A percentile compares a stretch with the other conserved stretches of the same genome.
Conservation (phyloP, 2,329 filamentous ascomycete genomes). For the Biscogniauxia sp. region DNA sequence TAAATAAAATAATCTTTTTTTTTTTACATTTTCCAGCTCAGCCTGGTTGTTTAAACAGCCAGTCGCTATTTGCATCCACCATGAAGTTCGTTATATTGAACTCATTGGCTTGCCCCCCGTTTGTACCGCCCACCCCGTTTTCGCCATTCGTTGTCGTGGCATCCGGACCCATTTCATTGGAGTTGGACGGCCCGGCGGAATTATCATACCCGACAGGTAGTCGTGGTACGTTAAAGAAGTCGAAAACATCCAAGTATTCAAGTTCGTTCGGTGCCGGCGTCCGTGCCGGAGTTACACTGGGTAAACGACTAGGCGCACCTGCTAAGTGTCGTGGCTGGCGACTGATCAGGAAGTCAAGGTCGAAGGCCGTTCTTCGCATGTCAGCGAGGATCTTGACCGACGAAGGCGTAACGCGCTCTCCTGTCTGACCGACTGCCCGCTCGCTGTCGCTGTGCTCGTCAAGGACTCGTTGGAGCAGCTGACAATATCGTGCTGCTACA, state of each 20-base stretch:
- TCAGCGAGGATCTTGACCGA: slow-evolving; percentile 85
- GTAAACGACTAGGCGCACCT: slow-evolving; percentile 41
- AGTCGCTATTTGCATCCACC: slow-evolving; percentile 71
- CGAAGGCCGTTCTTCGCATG: slow-evolving; percentile 87
- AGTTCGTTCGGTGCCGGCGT: slow-evolving; percentile 78
- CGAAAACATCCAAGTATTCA: slow-evolving; percentile 89
- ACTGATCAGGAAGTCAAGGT: slow-evolving; percentile 85
- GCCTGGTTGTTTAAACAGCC: slow-evolving; percentile 60
- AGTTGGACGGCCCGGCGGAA: slow-evolving; percentile 21
- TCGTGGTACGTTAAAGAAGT: slow-evolving; percentile 89
- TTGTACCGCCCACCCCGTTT: slow-evolving; percentile 26
- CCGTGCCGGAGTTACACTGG: slow-evolving; percentile 58
- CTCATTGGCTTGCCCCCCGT: slow-evolving; percentile 49
- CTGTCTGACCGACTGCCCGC: slow-evolving; percentile 48
- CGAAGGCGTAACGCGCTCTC: slow-evolving; percentile 73
- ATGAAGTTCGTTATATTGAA: slow-evolving; percentile 79
- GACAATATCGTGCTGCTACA: slow-evolving; percentile 78
- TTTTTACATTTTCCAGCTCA: background rate
- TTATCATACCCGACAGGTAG: slow-evolving; percentile 51
- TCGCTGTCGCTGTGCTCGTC: slow-evolving; percentile 83
- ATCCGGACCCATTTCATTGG: slow-evolving; percentile 17
- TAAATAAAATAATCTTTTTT: no score
- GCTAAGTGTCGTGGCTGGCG: slow-evolving; percentile 63
- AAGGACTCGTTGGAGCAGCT: slow-evolving; percentile 75
- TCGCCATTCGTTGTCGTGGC: slow-evolving; percentile 14